These are phyloP conservation scores for Leonotis leonurus DNA, from an alignment of 257 asterid genomes.

Conservation along the genomic window DNA sequence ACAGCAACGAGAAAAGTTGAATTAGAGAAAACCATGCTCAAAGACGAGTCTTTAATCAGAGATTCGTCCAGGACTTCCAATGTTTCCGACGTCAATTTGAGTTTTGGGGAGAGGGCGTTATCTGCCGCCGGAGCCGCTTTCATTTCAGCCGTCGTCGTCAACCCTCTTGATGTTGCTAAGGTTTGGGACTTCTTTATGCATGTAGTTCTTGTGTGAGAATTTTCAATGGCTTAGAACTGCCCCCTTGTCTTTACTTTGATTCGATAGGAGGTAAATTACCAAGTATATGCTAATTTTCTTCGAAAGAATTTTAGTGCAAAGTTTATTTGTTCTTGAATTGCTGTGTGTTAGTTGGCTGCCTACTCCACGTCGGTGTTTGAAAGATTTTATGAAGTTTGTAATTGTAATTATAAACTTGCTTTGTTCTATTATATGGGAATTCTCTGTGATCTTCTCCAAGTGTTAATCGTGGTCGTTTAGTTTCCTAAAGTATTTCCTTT, in stretches of 20 bases:
- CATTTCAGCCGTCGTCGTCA: conserved; percentile 65
- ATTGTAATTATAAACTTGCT: too few species aligned
- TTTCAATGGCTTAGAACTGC: too few species aligned
- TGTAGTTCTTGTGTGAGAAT: neutral
- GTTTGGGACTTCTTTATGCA: conserved; percentile 13
- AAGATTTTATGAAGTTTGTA: too few species aligned
- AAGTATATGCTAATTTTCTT: neutral
- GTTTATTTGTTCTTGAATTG: neutral
- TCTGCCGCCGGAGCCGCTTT: conserved; percentile 85
- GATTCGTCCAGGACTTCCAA: conserved; percentile 15
- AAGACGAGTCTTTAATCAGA: conserved; percentile 5
- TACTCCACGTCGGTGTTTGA: too few species aligned
- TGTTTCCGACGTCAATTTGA: conserved; percentile 38
- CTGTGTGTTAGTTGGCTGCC: neutral
- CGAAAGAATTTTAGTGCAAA: neutral
- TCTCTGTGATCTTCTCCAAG: too few species aligned
- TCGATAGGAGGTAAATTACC: neutral
- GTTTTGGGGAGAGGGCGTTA: conserved; percentile 60
- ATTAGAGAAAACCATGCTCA: conserved; percentile 27
- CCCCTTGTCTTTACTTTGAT: conserved; percentile 1
- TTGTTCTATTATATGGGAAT: too few species aligned
- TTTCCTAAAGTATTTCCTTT: too few species aligned
- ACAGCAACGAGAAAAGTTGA: conserved; percentile 38
- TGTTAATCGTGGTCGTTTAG: too few species aligned
- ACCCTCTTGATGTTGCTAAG: conserved; percentile 91